Base-by-base conservation (phyloP, 352 stramenopile species). In the Globisporangium camurandrum region DNA sequence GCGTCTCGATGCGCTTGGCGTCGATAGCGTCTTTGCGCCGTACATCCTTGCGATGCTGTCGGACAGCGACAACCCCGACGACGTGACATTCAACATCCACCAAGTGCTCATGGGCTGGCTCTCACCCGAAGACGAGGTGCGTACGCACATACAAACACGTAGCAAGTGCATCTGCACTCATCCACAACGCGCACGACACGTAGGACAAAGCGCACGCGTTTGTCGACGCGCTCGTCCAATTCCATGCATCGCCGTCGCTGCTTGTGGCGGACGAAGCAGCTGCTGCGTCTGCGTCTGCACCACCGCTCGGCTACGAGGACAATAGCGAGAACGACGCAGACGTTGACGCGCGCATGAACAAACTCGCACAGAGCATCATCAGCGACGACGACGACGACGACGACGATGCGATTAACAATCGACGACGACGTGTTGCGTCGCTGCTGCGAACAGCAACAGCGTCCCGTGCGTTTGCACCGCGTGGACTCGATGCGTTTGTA, bases 41-140 rank as follows among this genome's bases (percentile, higher is more conserved):
- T 93, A 91, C 56, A 72, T 93, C 20, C 73, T 91, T 31, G 75
- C 69, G 20, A 93, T 93, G 77, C 51, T 91, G 38, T 51, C 57
- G n/a, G 59, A 66, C 27, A 57, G 51, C 45, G 61, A 77, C 28
- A 70, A 83, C 55, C 52, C 73, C 10, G 74, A 84, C 38, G 70
- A 79, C 43, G 67, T 78, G 50, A 79, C 73, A 54, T 76, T 77
- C 63, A 85, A 80, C 54, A 77, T 90, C 33, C 73, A 89, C 57
- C 68, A 90, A 49, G 73, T 93, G 57, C 69, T 93, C 57, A 90
- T 90, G 78, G 81, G 79, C 51, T 93, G 78, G 78, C 55, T 93
- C 9, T 69, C 75, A 11, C 72, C 73, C 8, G 79, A 90, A 51
- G 74, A 90, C 62, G 79, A 88, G 62, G 75, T 85, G 38, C 24